These are phyloP conservation scores for Eimeria maxima DNA, from an alignment of 169 alveolate genomes.

Conservation along the genomic window DNA sequence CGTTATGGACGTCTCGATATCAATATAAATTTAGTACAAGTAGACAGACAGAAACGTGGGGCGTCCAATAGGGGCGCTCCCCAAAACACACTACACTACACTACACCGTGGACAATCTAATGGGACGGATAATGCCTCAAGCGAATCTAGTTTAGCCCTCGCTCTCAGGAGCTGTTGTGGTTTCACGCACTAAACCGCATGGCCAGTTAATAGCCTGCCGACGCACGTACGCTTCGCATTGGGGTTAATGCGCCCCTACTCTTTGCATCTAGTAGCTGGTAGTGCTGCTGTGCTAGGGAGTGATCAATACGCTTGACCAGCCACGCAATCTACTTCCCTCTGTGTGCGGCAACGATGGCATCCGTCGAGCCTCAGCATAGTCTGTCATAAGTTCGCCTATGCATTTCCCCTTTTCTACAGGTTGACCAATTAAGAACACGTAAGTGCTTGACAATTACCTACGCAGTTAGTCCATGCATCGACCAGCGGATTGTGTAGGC, in stretches of 20 bases:
- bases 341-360: neutral
- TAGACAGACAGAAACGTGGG: no score
- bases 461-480: neutral
- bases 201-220: neutral
- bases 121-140: neutral
- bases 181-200: neutral
- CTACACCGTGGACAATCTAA: neutral
- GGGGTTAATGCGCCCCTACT: neutral
- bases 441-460: neutral
- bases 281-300: neutral
- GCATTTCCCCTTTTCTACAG: neutral
- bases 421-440: neutral
- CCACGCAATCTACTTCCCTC: neutral
- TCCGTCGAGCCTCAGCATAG: neutral
- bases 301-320: neutral
- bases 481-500: neutral
- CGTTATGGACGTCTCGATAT: no score
- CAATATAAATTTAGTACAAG: no score
- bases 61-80: no score
- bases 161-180: neutral
- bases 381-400: neutral
- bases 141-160: neutral
- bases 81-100: no score
- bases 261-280: neutral
- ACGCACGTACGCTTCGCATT: neutral